Evolutionary conservation across 257 asterid species (phyloP), one percentile per base, ranked within the genome.

Genomic region (Striga asiatica): DNA sequence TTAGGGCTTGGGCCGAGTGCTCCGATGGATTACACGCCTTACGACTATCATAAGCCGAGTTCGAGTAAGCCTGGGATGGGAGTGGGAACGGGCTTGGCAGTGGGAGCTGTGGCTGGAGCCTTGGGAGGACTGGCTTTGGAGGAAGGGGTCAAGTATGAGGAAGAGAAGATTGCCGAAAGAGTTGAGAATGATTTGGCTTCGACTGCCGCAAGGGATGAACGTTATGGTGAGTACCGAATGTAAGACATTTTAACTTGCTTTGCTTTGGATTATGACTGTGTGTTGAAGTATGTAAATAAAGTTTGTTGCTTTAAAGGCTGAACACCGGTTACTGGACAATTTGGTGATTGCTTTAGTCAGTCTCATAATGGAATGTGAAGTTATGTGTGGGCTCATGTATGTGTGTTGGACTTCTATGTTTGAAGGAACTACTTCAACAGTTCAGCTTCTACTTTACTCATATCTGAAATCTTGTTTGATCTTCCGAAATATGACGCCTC

Each of bases 1-100:
- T 84, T 77, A 27, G 81, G 77, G 29, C 69, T 78, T 0, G 91
- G 96, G 48, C 96, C 96, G 0, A 84, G 96, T 43, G 94, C 96
- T 2, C 96, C 94, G 0, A 85, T 74, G 52, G 94, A 88, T 66
- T 79, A 78, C 71, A 76, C 84, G 8, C 77, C 84, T 6, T 70
- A 78, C 45, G 93, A 84, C 68, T 70, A 72, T 50, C 81, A 75
- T 51, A 83, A 72, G 70, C 81, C 82, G 32, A 58, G 50, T n/a
- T 69, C 59, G 37, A 84, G 76, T 19, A 82, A 70, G 52, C 39
- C 58, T 10, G 73, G 70, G 16, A 29, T 73, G 62, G 89, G 84
- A 23, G 19, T 78, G 50, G 95, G 85, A 19, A 50, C 86, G 16
- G 89, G 86, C 28, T 64, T 76, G 72, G 89, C 84, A 2, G 81